phyloP scores from a whole-genome alignment of 805 yeast species.

The Candida andamanensis region DNA sequence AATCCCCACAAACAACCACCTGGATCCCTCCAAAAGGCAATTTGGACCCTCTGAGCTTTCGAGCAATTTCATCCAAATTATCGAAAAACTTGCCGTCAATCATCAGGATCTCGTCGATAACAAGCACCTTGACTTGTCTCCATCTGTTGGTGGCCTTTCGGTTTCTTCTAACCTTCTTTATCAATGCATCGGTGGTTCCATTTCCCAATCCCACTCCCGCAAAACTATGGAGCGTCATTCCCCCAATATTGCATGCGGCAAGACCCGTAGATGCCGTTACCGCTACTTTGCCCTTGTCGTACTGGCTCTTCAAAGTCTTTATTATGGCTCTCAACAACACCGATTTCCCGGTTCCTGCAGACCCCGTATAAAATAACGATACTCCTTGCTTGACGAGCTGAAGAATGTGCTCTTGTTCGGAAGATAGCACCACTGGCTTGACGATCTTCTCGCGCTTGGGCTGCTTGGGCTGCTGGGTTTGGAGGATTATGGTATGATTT shows the following conservation, averaged over 20 bases:
- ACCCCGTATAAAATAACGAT: constrained; percentile 88
- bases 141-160: constrained; percentile 50
- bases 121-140: constrained; percentile 51
- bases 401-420: constrained; percentile 64
- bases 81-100: constrained; percentile 64
- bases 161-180: constrained; percentile 50
- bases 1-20: constrained; percentile 72
- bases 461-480: constrained; percentile 9
- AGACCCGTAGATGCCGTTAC: constrained; percentile 83
- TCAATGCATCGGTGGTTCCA: constrained; percentile 42
- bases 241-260: constrained; percentile 80
- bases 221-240: constrained; percentile 70
- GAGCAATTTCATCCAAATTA: constrained; percentile 58
- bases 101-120: constrained; percentile 80
- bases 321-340: constrained; percentile 68
- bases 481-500: constrained; percentile 8
- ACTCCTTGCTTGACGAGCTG: constrained; percentile 58
- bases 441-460: constrained; percentile 20
- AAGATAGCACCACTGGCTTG: constrained; percentile 31
- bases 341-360: constrained; percentile 98
- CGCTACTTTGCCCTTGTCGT: constrained; percentile 51
- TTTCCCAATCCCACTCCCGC: constrained; percentile 74
- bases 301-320: constrained; percentile 41
- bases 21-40: constrained; percentile 81
- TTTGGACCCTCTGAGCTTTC: constrained; percentile 38